Evolutionary conservation across 306 rosid species (phyloP), one percentile per base, ranked within the genome.

Genomic region (Canavalia gladiata): DNA sequence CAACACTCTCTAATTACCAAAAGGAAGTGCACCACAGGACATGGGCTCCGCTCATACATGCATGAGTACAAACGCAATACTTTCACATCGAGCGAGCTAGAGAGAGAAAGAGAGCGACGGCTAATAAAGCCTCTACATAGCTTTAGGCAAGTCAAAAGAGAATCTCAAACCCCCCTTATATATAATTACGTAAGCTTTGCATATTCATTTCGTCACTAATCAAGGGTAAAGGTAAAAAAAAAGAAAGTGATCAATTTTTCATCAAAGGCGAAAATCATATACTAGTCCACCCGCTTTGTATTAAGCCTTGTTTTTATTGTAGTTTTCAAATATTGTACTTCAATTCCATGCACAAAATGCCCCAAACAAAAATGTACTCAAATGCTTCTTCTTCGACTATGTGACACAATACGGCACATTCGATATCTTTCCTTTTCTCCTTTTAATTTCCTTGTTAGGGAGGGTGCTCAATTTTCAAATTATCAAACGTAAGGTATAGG

Each of bases 141-240:
- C 85, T 81, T 76, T 75, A 59, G 7, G 33, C 54, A 90, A 90
- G 90, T 87, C 90, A 87, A 90, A 87, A 76, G 66, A 76, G 80
- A 86, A 86, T 82, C 81, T 80, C 49, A 56, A 46, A 68, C 56
- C 33, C 56, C 33, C 57, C 42, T 81, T 41, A 51, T 79, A 60
- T 37, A 43, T 68, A 82, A 76, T 79, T 79, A 87, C 90, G 90
- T 77, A 86, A 88, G 84, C 87, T 88, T 84, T 88, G 85, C 91
- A 82, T 88, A 33, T 82, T 88, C 74, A 72, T 89, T 75, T 75
- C 87, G 88, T 89, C 89, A 89, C 77, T 47, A n/a, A 25, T 50
- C 6, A 18, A 1, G 31, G 74, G 58, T 72, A 63, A 69, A 79
- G 60, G 71, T 59, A 8, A 66, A 72, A 67, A 67, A 18, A 67